Evolutionary conservation across 345 rosid genomes (phyloP), one percentile per base, ranked within the genome.

Genomic region (Clausena lansium): DNA sequence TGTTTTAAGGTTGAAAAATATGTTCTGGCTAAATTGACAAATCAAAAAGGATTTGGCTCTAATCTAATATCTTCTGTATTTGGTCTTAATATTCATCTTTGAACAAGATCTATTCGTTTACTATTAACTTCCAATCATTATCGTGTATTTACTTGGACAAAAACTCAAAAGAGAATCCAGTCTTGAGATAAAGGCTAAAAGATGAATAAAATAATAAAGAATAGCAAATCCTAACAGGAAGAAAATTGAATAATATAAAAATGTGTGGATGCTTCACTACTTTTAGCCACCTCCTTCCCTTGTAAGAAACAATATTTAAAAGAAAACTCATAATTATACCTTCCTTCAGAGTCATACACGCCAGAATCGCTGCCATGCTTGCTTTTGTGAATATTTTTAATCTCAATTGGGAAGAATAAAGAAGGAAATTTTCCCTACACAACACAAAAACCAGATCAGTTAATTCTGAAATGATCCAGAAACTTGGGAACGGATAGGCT

Each of bases 361-460:
- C 91, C 98, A 5, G 98, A 84, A 66, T 93, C 98, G 52, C 98
- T 95, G 2, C 94, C 91, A 59, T 95, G 98, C 80, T 93, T 95
- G 60, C 83, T 88, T 78, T 57, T 85, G 1, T 84, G 84, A 54
- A 95, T 92, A 85, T 95, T 93, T 83, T 83, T 80, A 54, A 95
- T 58, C 86, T 88, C 97, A n/a, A 95, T 88, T 0, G 98, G 98
- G 67, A 95, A 89, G 9, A 81, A 64, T 0, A 78, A 65, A 7
- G 95, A 89, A 41, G 90, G 91, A 73, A 57, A 86, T 78, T 91
- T 91, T 4, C 97, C 97, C 98, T 95, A 83, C 68, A 82, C 57
- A 68, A 74, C 78, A 52, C 0, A 22, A 22, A 66, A 65, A 9
- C 52, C 67, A 58, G 17, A 9, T 68, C 41, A 5, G 4, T 33